Evolutionary conservation across 768 basidiomycete species (phyloP), one percentile per base, ranked within the genome.

Genomic region (Lactarius trivialis): DNA sequence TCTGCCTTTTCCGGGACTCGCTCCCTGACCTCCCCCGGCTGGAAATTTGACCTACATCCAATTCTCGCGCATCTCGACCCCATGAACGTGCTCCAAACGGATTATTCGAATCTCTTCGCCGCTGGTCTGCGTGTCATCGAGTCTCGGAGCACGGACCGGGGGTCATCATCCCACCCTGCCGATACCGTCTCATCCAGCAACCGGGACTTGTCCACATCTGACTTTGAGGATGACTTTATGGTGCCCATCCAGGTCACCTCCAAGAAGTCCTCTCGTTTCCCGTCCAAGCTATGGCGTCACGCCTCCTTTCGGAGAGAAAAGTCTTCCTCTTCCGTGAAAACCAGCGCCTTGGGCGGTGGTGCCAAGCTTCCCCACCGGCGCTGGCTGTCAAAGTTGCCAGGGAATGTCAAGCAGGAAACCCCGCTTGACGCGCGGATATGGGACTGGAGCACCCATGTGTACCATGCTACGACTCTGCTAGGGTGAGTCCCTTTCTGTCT

Each of bases 61-160:
- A 14, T n/a, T n/a, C 45, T 14, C 15, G 26, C 54, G 54, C 41
- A 33, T 26, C 61, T 11, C 6, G 28, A 17, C 4, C 24, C 36
- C 30, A 63, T 60, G 58, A 55, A 59, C 30, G 33, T 45, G n/a
- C 50, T 66, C 21, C 43, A 59, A 51, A 41, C 64, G 34, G 56
- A 65, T 53, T 67, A 67, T 48, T 67, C 65, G 7, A 60, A 65
- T 24, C 64, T 67, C 37, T 65, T 67, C 37, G 41, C 65, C 19
- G 58, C 65, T 14, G 65, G 65, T 17, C 58, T 67, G 24, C 64
- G 64, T 30, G 64, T 58, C 21, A 65, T 65, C 52, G 34, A 52
- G 33, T 54, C 63, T n/a, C 56, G 54, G 34, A 43, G 56, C 28
- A 53, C 19, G 39, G 55, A 17, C 48, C 55, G 51, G 32, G 49